Conservation (phyloP, 768 basidiomycete genomes). For the Pholiota conissans region DNA sequence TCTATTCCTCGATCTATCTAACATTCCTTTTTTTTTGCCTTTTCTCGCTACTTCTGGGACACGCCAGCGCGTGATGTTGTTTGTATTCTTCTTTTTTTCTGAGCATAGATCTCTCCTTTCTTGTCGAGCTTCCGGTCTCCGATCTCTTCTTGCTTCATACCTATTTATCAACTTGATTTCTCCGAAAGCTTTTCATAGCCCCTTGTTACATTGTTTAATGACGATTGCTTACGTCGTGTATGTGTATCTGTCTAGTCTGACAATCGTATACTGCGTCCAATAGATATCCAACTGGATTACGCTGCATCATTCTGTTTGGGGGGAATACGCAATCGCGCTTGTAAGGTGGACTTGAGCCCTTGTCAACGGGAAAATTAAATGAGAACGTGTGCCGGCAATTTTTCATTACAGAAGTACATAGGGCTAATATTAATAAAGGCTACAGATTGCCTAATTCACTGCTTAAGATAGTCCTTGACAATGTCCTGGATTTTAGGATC, state of each 20-base stretch:
- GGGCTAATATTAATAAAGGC: too few species aligned
- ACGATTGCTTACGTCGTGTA: not conserved
- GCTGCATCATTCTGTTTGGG: too few species aligned
- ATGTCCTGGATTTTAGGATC: slow-evolving; percentile 15
- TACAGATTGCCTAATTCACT: not conserved
- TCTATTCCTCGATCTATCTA: not conserved
- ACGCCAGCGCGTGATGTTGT: not conserved
- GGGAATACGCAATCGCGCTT: too few species aligned
- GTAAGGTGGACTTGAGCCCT: too few species aligned
- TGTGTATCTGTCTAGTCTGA: not conserved
- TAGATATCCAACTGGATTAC: not conserved
- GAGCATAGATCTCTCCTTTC: slow-evolving; percentile 4
- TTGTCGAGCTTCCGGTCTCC: not conserved
- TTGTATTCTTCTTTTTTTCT: slow-evolving; percentile 5
- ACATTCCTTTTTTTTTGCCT: not conserved
- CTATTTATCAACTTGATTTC: slow-evolving; percentile 15
- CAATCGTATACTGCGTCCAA: not conserved
- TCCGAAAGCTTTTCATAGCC: not conserved
- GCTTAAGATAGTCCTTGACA: slow-evolving; percentile 14
- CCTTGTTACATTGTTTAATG: not conserved
- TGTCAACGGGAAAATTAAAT: too few species aligned
- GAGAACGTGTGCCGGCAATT: too few species aligned
- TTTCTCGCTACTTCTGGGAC: not conserved
- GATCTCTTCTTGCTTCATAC: slow-evolving; percentile 6
- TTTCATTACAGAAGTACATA: too few species aligned